Base-by-base conservation (phyloP, 768 basidiomycete species). In the Candolleomyces aberdarensis region DNA sequence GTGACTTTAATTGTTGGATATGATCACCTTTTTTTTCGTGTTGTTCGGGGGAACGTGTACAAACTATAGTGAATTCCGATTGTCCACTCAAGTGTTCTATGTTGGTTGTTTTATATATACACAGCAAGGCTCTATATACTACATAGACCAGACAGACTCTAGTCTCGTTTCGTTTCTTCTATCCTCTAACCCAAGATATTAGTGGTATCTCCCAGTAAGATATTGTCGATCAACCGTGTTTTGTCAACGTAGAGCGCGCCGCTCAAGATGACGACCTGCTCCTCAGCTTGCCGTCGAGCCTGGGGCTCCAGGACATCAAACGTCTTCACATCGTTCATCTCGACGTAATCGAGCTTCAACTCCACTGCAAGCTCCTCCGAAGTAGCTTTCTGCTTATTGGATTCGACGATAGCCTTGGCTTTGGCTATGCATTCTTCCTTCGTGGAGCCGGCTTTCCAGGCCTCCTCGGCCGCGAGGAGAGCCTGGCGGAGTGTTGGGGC, bases 161-260 rank as follows among this genome's bases (percentile, higher is more conserved):
- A 17, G 17, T 46, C 19, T 14, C 19, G 6, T 20, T 46, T 17
- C 44, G 3, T 46, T 46, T n/a, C 1, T 17, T 29, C 5, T 32
- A 9, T 43, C n/a, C 26, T 17, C 39, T 32, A 58, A 48, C 48
- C 54, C 46, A 83, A 57, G 57, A 82, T 74, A 20, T 64, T 71
- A 48, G 63, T 69, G 9, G 67, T 62, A 65, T 84, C 77, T 9
- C 87, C 94, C 1, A 97, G 72, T 47, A 97, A 76, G 56, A 97
- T 72, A 71, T 98, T 99, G 74, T 99, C 96, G 47, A 99, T 98
- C 65, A 99, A 72, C 64, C 96, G 82, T 44, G 95, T 98, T 70
- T 80, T 83, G 44, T 92, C 93, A 2, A 96, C 83, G 83, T 89
- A 91, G 63, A 96, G 68, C 31, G 93, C 94, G 2, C 94, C 95